Evolutionary conservation across 164 flowering plant species (phyloP), one percentile per base, ranked within the genome.

Genomic region (Chimonanthus praecox): DNA sequence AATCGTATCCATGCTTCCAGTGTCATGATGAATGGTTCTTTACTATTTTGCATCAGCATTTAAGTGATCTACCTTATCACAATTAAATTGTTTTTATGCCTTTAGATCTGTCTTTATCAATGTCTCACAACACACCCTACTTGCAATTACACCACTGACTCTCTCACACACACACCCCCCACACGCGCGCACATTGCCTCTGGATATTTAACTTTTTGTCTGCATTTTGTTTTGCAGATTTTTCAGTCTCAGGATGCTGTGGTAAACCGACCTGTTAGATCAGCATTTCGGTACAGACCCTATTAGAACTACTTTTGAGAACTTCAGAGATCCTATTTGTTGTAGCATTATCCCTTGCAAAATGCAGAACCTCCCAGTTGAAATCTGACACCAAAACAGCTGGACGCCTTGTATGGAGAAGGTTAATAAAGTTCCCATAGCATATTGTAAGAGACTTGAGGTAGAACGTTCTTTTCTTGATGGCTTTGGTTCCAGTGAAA

Each of bases 241-340:
- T 9, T 46, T 54, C 75, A 73, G 21, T 51, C 61, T 54, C 11
- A 60, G 43, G 75, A 49, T 16, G 51, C 51, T 16, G n/a, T 10
- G 60, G 63, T 21, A 67, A 76, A 15, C 68, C 72, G 72, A 33
- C 58, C 48, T 9, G 47, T 58, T 47, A 76, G 78, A 72, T 46
- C 67, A 49, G 64, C 74, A 67, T 44, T 49, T 13, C 69, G 78
- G 18, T 75, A 71, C 61, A 64, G 54, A 47, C 78, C 74, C 18
- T 75, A 75, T 21, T 75, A 71, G 68, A 65, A 43, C 47, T 72
- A 7, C 47, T 4, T 47, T 16, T n/a, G 21, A n/a, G 50, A 67
- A 47, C 46, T 48, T 67, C 18, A 67, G 10, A 9, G 20, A 20
- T 20, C 68, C 33, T 33, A 33, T 62, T 33, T 21, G 7, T 65